Percentiles rank a stretch among this genome's conserved stretches.
phyloP scores from a whole-genome alignment of 345 rosid species.

The Litchi chinensis region DNA sequence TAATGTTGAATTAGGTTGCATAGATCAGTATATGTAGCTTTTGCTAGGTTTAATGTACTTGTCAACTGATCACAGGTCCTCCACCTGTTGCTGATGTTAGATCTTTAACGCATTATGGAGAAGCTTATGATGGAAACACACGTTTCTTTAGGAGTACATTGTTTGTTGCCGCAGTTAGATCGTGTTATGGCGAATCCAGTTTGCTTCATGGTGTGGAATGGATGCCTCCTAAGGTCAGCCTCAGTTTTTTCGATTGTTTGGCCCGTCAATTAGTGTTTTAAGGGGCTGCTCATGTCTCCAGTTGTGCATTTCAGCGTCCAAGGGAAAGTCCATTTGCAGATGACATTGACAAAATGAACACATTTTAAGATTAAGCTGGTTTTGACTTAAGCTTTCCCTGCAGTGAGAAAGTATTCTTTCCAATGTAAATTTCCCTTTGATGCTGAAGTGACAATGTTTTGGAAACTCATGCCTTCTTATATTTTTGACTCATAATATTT shows the following conservation, averaged over 20 bases:
- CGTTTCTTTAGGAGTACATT: constrained; percentile 84
- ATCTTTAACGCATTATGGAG: constrained; percentile 97
- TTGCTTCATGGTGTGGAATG: constrained; percentile 98
- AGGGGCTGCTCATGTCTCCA: constrained; percentile 7
- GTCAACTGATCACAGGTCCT: constrained; percentile 54
- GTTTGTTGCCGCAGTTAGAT: constrained; percentile 93
- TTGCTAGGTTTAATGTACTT: constrained; percentile 18
- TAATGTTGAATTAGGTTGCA: constrained; percentile 1
- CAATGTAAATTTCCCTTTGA: constrained; percentile 12
- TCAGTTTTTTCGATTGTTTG: constrained; percentile 9
- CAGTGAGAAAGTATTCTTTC: constrained; percentile 14
- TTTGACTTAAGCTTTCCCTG: constrained; percentile 13
- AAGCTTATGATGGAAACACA: constrained; percentile 98
- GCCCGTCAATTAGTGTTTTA: background rate
- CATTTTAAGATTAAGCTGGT: background rate
- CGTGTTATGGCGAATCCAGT: constrained; percentile 92
- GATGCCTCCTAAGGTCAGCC: constrained; percentile 94
- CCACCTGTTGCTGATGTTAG: constrained; percentile 85
- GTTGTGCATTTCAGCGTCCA: constrained; percentile 16
- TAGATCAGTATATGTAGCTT: background rate
- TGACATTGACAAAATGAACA: background rate
- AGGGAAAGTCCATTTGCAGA: background rate
- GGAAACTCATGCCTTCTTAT: constrained; percentile 14
- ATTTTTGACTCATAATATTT: constrained; percentile 5
- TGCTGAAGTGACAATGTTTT: constrained; percentile 17